Evolutionary conservation across 345 rosid genomes (phyloP), one percentile per base, ranked within the genome.

Genomic region (Laguncularia racemosa): DNA sequence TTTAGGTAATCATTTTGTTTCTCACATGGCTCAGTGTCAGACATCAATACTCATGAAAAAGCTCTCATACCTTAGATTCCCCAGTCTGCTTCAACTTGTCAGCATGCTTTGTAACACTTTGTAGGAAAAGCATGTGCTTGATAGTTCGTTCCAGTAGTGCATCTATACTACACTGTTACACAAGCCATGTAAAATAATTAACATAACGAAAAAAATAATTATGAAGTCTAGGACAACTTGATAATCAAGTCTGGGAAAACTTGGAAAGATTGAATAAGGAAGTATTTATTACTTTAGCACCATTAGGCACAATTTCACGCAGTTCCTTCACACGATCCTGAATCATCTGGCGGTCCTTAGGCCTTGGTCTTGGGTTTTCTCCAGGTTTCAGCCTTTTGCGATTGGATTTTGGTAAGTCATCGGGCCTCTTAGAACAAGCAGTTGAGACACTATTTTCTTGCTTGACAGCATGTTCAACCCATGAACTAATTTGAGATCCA

Each of bases 91-190:
- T 88, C 44, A 93, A 79, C 73, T 87, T 90, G 77, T 93, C 97
- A 2, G 92, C 85, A 66, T 93, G 96, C 80, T 87, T 90, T 0
- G 89, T 85, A 64, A 93, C 96, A 50, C 92, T 84, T 79, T 93
- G 97, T 70, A 93, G 80, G 91, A 93, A 93, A 72, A 87, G 95
- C 99, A 93, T 93, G 65, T 93, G 99, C 78, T 87, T 93, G 75
- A 93, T 81, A 46, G 99, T 93, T 3, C 83, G 92, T 67, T 93
- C 99, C 0, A 93, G 79, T 33, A 93, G 82, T 4, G 99, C 90
- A 75, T 93, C 99, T 57, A 93, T 93, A 83, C 99, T 93, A 76
- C 96, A 93, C 99, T 93, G 97, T 77, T 65, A 44, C 61, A 66
- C 65, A 63, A 50, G 46, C 14, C 64, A 40, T 19, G 68, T 46